Base-by-base conservation (phyloP, 2,329 filamentous ascomycete species). In the Diaporthe sp. region DNA sequence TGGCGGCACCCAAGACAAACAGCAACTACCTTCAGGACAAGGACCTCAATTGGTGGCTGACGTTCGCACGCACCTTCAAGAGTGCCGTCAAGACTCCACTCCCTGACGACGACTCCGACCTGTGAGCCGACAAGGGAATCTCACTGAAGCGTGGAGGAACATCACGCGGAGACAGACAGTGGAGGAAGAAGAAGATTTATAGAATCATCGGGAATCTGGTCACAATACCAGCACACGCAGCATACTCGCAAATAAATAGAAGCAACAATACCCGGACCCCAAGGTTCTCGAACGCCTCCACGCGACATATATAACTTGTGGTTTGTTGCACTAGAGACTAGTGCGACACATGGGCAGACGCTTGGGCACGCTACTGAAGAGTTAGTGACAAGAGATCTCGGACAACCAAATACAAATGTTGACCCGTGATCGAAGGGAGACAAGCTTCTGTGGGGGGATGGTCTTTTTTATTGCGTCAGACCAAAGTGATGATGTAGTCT, bases 41-140 rank as follows among this genome's bases (percentile, higher is more conserved):
- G 19, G 65, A 69, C n/a, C 65, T 69, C n/a, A 39, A 55, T 34
- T 69, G 65, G 65, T 69, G 65, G 65, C 22, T 69, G 49, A 55
- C 28, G 0, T 69, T 69, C 34, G 65, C 65, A 7, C 65, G 65
- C 4, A 69, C 65, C n/a, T 69, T 69, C 49, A 69, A 69, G 65
- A 69, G 49, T 9, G 65, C 65, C 4, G 65, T 69, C 34, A 69
- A 69, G 34, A 69, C 65, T 3, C 65, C 65, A 0, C 65, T 69
- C 15, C 65, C 65, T 8, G 49, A 69, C 9, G 65, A 69, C 3
- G 65, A 69, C 49, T 42, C 42, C 7, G 46, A 42, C 9, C 65
- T 69, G 1, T 69, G 10, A 42, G 12, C 2, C 31, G 17, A 68
- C 8, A 22, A 68, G 46, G 34, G 10, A 31, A 28, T 15, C 13